Evolutionary conservation across 495 filamentous ascomycete species (phyloP).

Genomic region (Talaromyces liani): DNA sequence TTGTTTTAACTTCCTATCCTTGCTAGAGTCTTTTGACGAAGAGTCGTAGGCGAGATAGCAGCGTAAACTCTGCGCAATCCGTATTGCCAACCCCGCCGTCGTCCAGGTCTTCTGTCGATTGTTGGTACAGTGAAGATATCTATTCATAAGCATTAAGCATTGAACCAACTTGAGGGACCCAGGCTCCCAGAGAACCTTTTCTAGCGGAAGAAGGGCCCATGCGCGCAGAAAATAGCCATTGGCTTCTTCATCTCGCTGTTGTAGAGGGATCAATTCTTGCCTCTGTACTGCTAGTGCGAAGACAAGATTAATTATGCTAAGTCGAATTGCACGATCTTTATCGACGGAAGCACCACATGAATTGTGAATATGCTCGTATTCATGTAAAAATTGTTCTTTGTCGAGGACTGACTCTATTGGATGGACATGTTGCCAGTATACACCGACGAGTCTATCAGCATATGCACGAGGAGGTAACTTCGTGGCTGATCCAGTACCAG

Average conservation of each 20-base stretch:
- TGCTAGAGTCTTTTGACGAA: background rate
- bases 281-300: conserved; percentile 19
- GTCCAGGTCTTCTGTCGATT: conserved; percentile 25
- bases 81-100: conserved; percentile 20
- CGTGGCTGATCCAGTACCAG: background rate
- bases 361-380: conserved; percentile 10
- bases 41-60: conserved; percentile 9
- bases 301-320: conserved; percentile 16
- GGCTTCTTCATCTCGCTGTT: conserved; percentile 12
- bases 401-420: conserved; percentile 16
- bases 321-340: conserved; percentile 5
- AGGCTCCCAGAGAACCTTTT: conserved; percentile 19
- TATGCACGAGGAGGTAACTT: conserved; percentile 13
- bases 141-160: conserved; percentile 22
- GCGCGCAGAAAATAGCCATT: conserved; percentile 18
- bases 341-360: background rate
- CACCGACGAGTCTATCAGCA: conserved; percentile 15
- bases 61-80: conserved; percentile 21
- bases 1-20: conserved; percentile 12
- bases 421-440: conserved; percentile 18
- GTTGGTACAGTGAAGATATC: conserved; percentile 25
- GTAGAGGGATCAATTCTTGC: conserved; percentile 11
- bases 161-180: conserved; percentile 19
- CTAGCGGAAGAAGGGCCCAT: conserved; percentile 15
- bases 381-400: conserved; percentile 9